Conservation (phyloP, 1,139 yeast species). For the Yamadazyma dendronema region DNA sequence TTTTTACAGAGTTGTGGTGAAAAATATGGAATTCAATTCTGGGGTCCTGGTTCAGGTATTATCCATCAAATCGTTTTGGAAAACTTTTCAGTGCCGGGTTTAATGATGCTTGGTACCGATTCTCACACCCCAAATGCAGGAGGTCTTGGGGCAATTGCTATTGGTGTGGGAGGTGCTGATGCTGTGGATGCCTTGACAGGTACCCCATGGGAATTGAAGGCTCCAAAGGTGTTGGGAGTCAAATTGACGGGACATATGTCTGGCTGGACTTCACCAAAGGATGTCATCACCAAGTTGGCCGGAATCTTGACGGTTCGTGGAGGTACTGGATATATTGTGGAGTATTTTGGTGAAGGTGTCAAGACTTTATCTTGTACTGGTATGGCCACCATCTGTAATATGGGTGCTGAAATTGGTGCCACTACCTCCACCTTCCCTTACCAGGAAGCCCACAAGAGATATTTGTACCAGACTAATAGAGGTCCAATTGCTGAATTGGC, state of each 20-base stretch:
- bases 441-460: constrained; percentile 82
- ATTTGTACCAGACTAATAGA: constrained; percentile 78
- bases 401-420: constrained; percentile 99
- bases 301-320: constrained; percentile 93
- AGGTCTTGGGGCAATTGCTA: constrained; percentile 94
- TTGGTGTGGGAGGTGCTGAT: constrained; percentile 99
- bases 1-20: constrained; percentile 87
- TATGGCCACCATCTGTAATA: constrained; percentile 98
- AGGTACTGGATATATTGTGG: constrained; percentile 94
- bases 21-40: constrained; percentile 92
- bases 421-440: constrained; percentile 97
- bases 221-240: constrained; percentile 90
- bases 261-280: constrained; percentile 97
- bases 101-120: constrained; percentile 95
- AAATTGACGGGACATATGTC: constrained; percentile 80
- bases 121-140: constrained; percentile 98
- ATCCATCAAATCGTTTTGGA: constrained; percentile 96
- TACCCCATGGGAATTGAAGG: constrained; percentile 98
- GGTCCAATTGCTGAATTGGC: constrained; percentile 81
- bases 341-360: constrained; percentile 95
- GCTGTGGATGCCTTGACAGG: constrained; percentile 97
- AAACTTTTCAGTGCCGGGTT: constrained; percentile 91
- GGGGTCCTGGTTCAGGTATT: constrained; percentile 99
- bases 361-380: constrained; percentile 87
- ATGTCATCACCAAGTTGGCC: constrained; percentile 86